Evolutionary conservation across 2,329 filamentous ascomycete species (phyloP).

Genomic region (Ceratocystis papillata): DNA sequence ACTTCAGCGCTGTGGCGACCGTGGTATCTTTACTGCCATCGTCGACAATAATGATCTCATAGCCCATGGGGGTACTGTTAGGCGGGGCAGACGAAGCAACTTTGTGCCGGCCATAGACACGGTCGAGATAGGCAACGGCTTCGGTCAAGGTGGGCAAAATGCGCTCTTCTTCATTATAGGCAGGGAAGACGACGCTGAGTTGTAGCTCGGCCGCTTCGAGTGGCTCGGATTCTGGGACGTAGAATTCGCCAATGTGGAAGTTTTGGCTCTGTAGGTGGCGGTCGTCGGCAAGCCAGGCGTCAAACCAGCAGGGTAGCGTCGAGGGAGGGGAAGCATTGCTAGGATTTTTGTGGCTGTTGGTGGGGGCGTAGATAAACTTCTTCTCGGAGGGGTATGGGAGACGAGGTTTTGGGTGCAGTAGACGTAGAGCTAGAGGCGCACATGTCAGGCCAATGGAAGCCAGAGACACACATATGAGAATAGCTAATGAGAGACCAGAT

Average conservation of each 20-base stretch:
- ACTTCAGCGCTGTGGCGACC: conserved; percentile 65
- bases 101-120: conserved; percentile 52
- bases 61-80: conserved; percentile 43
- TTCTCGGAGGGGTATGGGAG: conserved; percentile 67
- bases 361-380: conserved; percentile 68
- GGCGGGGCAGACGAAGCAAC: conserved; percentile 25
- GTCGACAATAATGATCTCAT: conserved; percentile 86
- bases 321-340: conserved; percentile 28
- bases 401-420: conserved; percentile 74
- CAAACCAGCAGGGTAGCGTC: conserved; percentile 75
- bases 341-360: conserved; percentile 29
- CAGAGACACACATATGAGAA: conserved; percentile 5
- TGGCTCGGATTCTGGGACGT: conserved; percentile 39
- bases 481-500: conserved; percentile 17
- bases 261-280: conserved; percentile 30
- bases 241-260: conserved; percentile 35
- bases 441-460: conserved; percentile 17
- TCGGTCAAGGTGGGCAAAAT: conserved; percentile 79
- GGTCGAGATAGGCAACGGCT: conserved; percentile 75
- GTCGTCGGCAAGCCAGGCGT: conserved; percentile 56
- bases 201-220: conserved; percentile 71
- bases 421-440: conserved; percentile 45
- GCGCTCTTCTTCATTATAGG: conserved; percentile 85
- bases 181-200: conserved; percentile 85
- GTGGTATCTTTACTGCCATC: conserved; percentile 82